phyloP scores from a whole-genome alignment of 768 basidiomycete genomes.

The Phanerochaete carnosa region DNA sequence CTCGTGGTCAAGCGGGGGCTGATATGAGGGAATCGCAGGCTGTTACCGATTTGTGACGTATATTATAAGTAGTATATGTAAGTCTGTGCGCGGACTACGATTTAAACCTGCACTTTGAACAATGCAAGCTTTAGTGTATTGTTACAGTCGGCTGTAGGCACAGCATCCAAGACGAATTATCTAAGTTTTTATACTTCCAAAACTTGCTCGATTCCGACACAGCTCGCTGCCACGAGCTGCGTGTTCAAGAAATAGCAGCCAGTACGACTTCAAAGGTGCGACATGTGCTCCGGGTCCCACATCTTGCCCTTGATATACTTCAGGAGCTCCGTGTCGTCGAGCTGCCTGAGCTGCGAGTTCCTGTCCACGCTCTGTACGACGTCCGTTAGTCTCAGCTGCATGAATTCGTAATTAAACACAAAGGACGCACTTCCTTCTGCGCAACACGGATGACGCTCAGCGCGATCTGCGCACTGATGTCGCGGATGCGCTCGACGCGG shows the following conservation, averaged over 20 bases:
- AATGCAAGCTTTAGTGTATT: too few relatives aligned
- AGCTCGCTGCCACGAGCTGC: too few relatives aligned
- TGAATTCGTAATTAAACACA: constrained; percentile 11
- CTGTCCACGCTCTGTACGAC: constrained; percentile 21
- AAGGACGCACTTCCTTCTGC: constrained; percentile 65
- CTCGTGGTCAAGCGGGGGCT: background rate
- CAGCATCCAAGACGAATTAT: too few relatives aligned
- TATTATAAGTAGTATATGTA: background rate
- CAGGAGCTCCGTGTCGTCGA: constrained; percentile 55
- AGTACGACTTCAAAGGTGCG: background rate
- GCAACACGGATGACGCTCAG: constrained; percentile 74
- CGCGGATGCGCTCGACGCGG: constrained; percentile 76
- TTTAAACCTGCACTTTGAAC: too few relatives aligned
- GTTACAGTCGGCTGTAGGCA: too few relatives aligned
- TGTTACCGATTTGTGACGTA: too few relatives aligned
- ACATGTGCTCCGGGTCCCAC: constrained; percentile 54
- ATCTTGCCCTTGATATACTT: constrained; percentile 59
- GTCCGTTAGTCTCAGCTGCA: constrained; percentile 3
- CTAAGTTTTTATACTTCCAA: too few relatives aligned
- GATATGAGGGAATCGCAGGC: too few relatives aligned
- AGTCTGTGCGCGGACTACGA: background rate
- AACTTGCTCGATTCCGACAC: too few relatives aligned
- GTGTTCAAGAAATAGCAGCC: too few relatives aligned
- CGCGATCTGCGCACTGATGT: constrained; percentile 78
- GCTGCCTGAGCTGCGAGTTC: constrained; percentile 42